Percentiles rank a stretch among this genome's conserved stretches.
Conservation (phyloP, 805 yeast genomes). For the Candida parachauliodes region DNA sequence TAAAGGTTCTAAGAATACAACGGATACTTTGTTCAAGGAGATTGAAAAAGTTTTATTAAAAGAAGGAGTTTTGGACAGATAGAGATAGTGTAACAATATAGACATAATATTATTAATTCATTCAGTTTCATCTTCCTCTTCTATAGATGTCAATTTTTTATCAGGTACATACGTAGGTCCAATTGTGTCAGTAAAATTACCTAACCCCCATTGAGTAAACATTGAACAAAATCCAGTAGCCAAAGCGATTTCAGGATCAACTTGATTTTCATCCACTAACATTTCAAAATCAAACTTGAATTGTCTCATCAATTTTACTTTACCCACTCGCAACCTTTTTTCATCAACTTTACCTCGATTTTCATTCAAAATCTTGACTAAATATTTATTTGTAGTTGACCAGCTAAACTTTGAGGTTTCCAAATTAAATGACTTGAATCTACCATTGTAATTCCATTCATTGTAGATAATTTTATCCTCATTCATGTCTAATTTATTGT, state of each 20-base stretch:
- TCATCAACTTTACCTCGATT: slow-evolving; percentile 58
- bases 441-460: slow-evolving; percentile 37
- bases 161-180: slow-evolving; percentile 44
- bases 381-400: slow-evolving; percentile 48
- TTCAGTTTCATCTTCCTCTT: neutral
- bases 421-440: slow-evolving; percentile 45
- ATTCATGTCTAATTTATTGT: slow-evolving; percentile 40
- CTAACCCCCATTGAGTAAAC: slow-evolving; percentile 66
- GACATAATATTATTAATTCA: neutral
- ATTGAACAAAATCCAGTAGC: slow-evolving; percentile 61
- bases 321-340: slow-evolving; percentile 49
- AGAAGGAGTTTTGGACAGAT: slow-evolving; percentile 55
- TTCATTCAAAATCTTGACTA: slow-evolving; percentile 53
- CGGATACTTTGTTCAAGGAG: slow-evolving; percentile 57
- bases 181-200: slow-evolving; percentile 48
- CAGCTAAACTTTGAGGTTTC: slow-evolving; percentile 56
- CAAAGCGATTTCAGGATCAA: slow-evolving; percentile 50
- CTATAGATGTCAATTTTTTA: neutral
- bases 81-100: neutral
- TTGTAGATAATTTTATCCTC: slow-evolving; percentile 38
- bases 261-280: slow-evolving; percentile 43
- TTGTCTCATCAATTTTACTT: slow-evolving; percentile 54
- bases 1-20: slow-evolving; percentile 63
- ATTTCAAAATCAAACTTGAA: slow-evolving; percentile 59
- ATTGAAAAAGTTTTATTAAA: slow-evolving; percentile 61